Conservation (phyloP, 2,329 filamentous ascomycete species). For the Colletotrichum zoysiae region DNA sequence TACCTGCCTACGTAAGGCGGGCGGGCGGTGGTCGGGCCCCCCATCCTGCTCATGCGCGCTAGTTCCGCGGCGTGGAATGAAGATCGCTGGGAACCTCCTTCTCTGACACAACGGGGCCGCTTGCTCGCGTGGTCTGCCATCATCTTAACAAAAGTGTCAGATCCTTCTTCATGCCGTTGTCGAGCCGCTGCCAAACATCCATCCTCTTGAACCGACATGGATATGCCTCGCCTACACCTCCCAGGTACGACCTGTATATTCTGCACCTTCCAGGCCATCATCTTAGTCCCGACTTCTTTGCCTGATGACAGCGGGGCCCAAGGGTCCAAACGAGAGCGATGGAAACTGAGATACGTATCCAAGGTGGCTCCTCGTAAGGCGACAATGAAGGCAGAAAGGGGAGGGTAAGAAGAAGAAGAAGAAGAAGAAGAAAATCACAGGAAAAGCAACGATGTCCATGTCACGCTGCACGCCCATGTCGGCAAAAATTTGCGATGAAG, state of each 20-base stretch:
- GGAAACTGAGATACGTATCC: not conserved
- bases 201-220: not conserved
- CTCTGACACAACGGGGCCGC: constrained; percentile 11
- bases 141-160: not conserved
- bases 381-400: not conserved
- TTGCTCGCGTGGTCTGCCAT: constrained; percentile 30
- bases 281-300: not conserved
- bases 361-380: too few species aligned
- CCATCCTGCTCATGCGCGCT: constrained; percentile 15
- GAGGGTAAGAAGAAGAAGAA: not conserved
- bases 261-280: constrained; percentile 18
- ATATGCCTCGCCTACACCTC: constrained; percentile 2
- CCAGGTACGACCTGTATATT: not conserved
- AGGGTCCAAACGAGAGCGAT: constrained; percentile 4
- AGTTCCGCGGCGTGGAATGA: constrained; percentile 23
- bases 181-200: constrained; percentile 24
- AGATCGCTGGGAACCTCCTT: constrained; percentile 34
- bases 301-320: not conserved
- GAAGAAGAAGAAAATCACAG: not conserved
- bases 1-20: constrained; percentile 29
- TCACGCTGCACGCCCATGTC: constrained; percentile 15
- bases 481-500: constrained; percentile 27
- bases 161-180: constrained; percentile 22
- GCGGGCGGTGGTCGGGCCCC: constrained; percentile 10
- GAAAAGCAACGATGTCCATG: constrained; percentile 27